These are phyloP conservation scores for Abrus pulchellus DNA, from an alignment of 306 rosid species.

Conservation along the genomic window DNA sequence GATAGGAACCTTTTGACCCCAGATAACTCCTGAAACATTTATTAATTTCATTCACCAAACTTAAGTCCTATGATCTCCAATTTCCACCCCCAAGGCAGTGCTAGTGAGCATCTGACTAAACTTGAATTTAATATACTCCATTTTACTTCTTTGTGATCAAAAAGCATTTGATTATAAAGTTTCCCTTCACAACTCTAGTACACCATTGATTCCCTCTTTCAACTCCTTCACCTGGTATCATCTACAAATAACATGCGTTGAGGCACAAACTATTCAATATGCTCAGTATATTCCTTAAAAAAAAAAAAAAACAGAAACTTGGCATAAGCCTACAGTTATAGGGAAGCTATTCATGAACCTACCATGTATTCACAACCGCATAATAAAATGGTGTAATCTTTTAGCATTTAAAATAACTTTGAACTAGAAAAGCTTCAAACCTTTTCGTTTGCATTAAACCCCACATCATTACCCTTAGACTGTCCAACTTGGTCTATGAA, in stretches of 20 bases:
- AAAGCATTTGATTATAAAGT: not conserved
- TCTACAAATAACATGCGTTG: not conserved
- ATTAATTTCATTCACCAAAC: not conserved
- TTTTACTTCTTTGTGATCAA: not conserved
- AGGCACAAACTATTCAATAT: not conserved
- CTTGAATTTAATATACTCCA: not conserved
- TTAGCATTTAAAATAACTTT: conserved; percentile 18
- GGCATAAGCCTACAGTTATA: not conserved
- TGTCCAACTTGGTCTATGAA: conserved; percentile 55
- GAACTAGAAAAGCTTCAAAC: conserved; percentile 48
- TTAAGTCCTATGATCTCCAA: not conserved
- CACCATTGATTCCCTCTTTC: not conserved
- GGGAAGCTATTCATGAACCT: not conserved
- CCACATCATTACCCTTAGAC: conserved; percentile 32
- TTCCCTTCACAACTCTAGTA: conserved; percentile 14
- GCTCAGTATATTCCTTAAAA: not conserved
- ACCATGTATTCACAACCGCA: not conserved
- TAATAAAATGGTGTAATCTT: conserved; percentile 4
- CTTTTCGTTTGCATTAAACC: conserved; percentile 54
- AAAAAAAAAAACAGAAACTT: not conserved
- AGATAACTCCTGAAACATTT: not conserved
- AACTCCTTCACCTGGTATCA: conserved; percentile 21
- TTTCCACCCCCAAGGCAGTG: not conserved
- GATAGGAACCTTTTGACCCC: not conserved
- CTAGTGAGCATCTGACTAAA: not conserved